Percentiles rank a stretch among this genome's conserved stretches.
These are phyloP conservation scores for Citrus hindsii DNA, from an alignment of 345 rosid genomes.

Conservation along the genomic window DNA sequence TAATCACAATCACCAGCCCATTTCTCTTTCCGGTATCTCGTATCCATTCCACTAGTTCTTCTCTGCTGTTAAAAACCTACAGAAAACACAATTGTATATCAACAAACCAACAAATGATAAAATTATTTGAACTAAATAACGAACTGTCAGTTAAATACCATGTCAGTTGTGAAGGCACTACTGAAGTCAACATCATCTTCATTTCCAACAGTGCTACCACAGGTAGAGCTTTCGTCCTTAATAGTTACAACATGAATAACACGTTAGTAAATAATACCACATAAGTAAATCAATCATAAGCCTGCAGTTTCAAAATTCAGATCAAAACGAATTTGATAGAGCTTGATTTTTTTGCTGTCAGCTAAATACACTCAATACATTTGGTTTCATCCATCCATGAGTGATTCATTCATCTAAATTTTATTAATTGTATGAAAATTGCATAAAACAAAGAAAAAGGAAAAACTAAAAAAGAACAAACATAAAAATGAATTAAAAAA, in stretches of 20 bases:
- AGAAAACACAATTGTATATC: neutral
- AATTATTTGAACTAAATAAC: neutral
- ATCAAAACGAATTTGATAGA: neutral
- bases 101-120: neutral
- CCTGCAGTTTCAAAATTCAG: neutral
- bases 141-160: neutral
- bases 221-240: slow-evolving; percentile 16
- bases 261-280: neutral
- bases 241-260: neutral
- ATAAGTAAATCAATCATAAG: neutral
- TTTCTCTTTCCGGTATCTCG: slow-evolving; percentile 14
- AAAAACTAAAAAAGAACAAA: neutral
- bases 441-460: neutral
- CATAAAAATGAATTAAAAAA: neutral
- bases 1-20: slow-evolving; percentile 12
- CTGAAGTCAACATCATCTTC: slow-evolving; percentile 11
- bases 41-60: slow-evolving; percentile 14
- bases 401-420: neutral
- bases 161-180: slow-evolving; percentile 10
- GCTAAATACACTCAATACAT: neutral
- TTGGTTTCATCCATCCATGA: neutral
- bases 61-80: slow-evolving; percentile 12
- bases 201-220: slow-evolving; percentile 14
- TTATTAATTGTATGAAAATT: neutral
- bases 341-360: neutral